Base-by-base conservation (phyloP, 495 filamentous ascomycete genomes). In the Polyplosphaeria fusca region DNA sequence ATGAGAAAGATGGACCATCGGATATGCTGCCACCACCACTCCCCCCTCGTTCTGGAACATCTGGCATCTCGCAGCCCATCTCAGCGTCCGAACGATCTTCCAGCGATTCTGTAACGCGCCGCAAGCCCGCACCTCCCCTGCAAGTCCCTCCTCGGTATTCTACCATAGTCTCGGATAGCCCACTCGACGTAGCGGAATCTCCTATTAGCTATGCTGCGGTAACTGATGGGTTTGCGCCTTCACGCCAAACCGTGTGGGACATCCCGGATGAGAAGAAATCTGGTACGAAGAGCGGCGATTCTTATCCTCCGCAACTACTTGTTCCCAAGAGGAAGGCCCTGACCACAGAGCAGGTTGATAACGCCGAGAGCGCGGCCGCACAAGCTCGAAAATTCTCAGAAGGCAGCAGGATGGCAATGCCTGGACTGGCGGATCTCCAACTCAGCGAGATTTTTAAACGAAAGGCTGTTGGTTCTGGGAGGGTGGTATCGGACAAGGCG, bases 301-400 rank as follows among this genome's bases (percentile, higher is more conserved):
- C 64, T 50, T 48, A 49, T 47, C 24, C 50, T 64, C 52, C 60
- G 51, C 59, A 49, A 48, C 58, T 70, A 18, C 40, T 65, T 44
- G 48, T 72, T 28, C 70, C 71, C 2, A 73, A 73, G 57, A 64
- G 71, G 41, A 72, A 71, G 61, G 65, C 70, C 57, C 52, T 73
- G 55, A 70, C 70, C 27, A 53, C 48, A 49, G 71, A 70, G 52
- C 64, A 64, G 64, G 61, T 67, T 52, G 44, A 54, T 38, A 61
- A 62, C 43, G 65, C 64, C 45, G 60, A 61, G 44, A 30, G 30
- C 38, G 61, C 49, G 18, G 50, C 28, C 11, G 61, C 35, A 32
- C 61, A 55, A 45, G 19, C 28, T 19, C 55, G 49, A 23, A 65
- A 50, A 23, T 22, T 18, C 18, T 61, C 52, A 11, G 54, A 4